Conservation (phyloP, 352 stramenopile species). For the Globisporangium carolinianum region DNA sequence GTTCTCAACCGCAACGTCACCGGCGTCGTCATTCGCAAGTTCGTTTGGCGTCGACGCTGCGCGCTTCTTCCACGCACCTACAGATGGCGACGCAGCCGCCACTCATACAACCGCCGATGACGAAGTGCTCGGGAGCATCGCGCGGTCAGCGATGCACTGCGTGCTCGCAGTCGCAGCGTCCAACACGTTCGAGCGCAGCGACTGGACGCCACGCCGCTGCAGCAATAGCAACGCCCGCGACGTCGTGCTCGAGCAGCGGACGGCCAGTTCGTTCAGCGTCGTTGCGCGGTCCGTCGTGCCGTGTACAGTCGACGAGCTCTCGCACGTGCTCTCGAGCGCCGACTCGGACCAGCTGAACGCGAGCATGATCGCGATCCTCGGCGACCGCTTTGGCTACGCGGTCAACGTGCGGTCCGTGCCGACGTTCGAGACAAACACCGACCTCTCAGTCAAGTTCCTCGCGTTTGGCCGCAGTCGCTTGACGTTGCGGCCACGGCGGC, state of each 20-base stretch:
- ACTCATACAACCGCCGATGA: conserved; percentile 2
- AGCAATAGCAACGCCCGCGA: neutral
- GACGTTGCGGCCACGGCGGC: neutral
- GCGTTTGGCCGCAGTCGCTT: conserved; percentile 15
- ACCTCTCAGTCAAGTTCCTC: conserved; percentile 22
- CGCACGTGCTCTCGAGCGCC: conserved; percentile 14
- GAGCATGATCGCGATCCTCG: conserved; percentile 20
- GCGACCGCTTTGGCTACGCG: conserved; percentile 18
- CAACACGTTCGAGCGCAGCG: neutral
- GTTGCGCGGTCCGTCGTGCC: conserved; percentile 14
- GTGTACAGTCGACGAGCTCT: conserved; percentile 21
- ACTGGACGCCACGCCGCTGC: conserved; percentile 5
- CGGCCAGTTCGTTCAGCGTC: conserved; percentile 11
- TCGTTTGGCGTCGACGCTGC: neutral
- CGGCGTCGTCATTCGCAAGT: conserved; percentile 1
- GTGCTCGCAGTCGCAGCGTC: conserved; percentile 10
- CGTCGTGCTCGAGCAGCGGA: conserved; percentile 7
- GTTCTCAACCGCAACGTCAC: conserved; percentile 8
- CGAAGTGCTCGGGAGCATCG: conserved; percentile 7
- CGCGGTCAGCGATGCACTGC: conserved; percentile 7
- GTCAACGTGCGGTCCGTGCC: conserved; percentile 18
- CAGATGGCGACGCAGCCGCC: neutral
- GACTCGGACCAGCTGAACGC: conserved; percentile 24
- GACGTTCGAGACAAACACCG: neutral
- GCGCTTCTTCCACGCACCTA: neutral